These are phyloP conservation scores for Cubamyces sp. DNA, from an alignment of 768 basidiomycete species.

Conservation along the genomic window DNA sequence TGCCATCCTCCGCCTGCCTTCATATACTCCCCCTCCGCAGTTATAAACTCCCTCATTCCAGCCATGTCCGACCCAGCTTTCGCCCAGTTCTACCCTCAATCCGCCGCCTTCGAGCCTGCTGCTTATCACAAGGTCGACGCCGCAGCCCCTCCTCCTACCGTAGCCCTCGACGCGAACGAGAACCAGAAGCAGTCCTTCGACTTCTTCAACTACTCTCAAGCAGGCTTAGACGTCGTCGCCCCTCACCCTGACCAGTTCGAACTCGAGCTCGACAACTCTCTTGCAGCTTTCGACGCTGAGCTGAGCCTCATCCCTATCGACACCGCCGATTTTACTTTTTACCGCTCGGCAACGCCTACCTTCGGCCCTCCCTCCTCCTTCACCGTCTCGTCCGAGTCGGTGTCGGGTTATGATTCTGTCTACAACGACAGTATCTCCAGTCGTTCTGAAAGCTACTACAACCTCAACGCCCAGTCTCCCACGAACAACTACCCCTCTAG, in stretches of 20 bases:
- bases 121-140: constrained; percentile 24
- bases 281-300: constrained; percentile 65
- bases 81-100: constrained; percentile 30
- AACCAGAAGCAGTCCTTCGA: constrained; percentile 36
- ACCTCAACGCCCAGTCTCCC: constrained; percentile 55
- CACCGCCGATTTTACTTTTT: constrained; percentile 58
- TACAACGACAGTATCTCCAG: constrained; percentile 54
- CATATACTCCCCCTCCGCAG: constrained; percentile 30
- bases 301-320: constrained; percentile 63
- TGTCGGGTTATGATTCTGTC: constrained; percentile 54
- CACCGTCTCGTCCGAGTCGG: constrained; percentile 77
- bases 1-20: constrained; percentile 24
- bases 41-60: constrained; percentile 23
- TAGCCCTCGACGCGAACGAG: constrained; percentile 56
- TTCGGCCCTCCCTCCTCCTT: constrained; percentile 78
- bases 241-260: constrained; percentile 86
- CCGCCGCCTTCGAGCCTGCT: constrained; percentile 24
- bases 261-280: constrained; percentile 73
- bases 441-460: constrained; percentile 73
- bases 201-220: constrained; percentile 67
- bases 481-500: constrained; percentile 53
- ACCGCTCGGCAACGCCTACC: constrained; percentile 64
- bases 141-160: constrained; percentile 26
- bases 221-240: constrained; percentile 70
- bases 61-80: constrained; percentile 30